These are phyloP conservation scores for Urtica urens DNA, from an alignment of 306 rosid species.

Conservation along the genomic window DNA sequence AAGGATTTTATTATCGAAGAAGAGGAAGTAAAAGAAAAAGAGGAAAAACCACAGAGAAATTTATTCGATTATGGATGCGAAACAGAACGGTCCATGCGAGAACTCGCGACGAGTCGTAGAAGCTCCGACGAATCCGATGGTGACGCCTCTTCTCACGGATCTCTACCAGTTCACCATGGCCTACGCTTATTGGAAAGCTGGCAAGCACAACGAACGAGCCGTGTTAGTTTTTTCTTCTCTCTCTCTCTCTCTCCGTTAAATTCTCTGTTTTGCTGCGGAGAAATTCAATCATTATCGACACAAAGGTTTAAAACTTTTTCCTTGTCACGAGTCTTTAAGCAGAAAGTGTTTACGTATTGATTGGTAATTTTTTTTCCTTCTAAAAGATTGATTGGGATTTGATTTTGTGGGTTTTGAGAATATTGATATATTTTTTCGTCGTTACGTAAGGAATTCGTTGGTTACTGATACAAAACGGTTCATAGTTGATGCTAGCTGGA, in stretches of 20 bases:
- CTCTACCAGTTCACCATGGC: constrained; percentile 99
- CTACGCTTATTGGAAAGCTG: constrained; percentile 98
- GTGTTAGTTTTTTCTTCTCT: constrained; percentile 43
- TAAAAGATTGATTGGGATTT: neutral
- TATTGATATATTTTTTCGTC: too few species aligned
- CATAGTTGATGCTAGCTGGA: too few species aligned
- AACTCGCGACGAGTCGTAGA: constrained; percentile 22
- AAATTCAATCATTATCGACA: neutral
- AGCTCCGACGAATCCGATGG: constrained; percentile 91
- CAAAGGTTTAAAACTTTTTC: neutral
- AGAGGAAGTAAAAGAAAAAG: neutral
- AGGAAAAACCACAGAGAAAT: constrained; percentile 9
- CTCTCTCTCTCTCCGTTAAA: neutral
- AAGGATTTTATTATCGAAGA: neutral
- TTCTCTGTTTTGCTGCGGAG: constrained; percentile 17
- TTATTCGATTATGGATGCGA: constrained; percentile 34
- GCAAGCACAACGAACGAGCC: constrained; percentile 87
- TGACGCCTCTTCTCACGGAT: constrained; percentile 92
- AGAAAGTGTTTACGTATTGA: too few species aligned
- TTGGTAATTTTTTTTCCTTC: neutral
- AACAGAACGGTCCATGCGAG: constrained; percentile 37
- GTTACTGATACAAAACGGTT: too few species aligned
- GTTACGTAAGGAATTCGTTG: too few species aligned
- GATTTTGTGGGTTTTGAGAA: neutral
- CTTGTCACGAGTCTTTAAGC: too few species aligned